phyloP scores from a whole-genome alignment of 352 stramenopile species.

The Globisporangium echinulatum region DNA sequence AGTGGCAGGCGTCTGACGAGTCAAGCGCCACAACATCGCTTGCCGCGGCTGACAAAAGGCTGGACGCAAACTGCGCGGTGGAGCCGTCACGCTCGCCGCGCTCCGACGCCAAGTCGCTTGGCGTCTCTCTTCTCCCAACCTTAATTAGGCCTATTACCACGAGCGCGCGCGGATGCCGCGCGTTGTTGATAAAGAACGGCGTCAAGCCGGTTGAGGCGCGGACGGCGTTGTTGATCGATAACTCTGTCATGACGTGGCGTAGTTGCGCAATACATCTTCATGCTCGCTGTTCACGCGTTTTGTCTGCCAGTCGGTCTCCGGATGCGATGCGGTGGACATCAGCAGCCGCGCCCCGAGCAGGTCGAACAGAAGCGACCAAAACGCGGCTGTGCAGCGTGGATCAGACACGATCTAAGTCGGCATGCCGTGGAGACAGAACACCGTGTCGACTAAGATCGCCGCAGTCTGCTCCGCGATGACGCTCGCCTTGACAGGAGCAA shows the following conservation, averaged over 20 bases:
- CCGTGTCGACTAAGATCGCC: conserved; percentile 18
- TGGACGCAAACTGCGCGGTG: no score
- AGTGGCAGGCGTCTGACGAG: no score
- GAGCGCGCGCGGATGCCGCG: not conserved
- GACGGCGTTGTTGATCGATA: conserved; percentile 17
- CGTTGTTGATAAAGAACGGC: not conserved
- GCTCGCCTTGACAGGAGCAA: conserved; percentile 2
- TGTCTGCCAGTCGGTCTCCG: conserved; percentile 13
- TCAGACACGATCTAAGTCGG: conserved; percentile 11
- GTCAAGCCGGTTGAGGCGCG: not conserved
- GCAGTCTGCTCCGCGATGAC: conserved; percentile 17
- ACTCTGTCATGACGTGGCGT: conserved; percentile 11
- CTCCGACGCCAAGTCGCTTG: no score
- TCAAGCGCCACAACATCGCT: no score
- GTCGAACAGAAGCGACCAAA: not conserved
- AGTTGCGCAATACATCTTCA: conserved; percentile 3
- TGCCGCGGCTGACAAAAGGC: no score
- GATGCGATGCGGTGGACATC: conserved; percentile 9
- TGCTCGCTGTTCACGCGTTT: conserved; percentile 3
- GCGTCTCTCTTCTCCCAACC: no score
- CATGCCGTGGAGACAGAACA: conserved; percentile 17
- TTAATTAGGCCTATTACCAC: not conserved
- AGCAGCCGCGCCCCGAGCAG: not conserved
- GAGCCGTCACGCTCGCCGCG: no score
- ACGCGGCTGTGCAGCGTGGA: conserved; percentile 4